Evolutionary conservation across 179 eudicot genomes (phyloP), one percentile per base, ranked within the genome.

Genomic region (Camellia oleifera): DNA sequence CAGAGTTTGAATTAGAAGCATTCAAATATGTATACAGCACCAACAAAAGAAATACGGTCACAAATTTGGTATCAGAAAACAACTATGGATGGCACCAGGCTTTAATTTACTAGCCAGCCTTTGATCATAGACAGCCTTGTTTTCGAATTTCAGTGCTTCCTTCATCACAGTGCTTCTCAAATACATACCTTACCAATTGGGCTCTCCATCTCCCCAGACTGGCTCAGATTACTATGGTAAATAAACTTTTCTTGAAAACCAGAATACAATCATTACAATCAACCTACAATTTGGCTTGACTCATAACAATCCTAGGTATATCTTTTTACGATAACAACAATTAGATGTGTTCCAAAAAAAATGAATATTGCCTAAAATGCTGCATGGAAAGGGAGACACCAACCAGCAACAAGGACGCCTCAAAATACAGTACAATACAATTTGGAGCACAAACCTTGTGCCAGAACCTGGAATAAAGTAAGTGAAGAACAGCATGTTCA

Each of bases 401-500:
- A 82, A 4, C 14, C 60, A 77, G 65, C 42, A 50, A 66, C 12
- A 11, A 71, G 40, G 26, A 56, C 9, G 58, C 57, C 64, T 32
- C 10, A 6, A 53, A 3, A 23, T 58, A 15, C 72, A 71, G 60
- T 45, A 70, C 45, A 76, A 54, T 48, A 18, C 14, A 26, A 73
- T 53, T 26, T 69, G 58, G 72, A 77, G 68, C 20, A 80, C 85
- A 72, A 70, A 94, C 99, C 99, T 97, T 97, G 91, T 97, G 99
- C 99, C 99, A 97, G 87, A 97, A 97, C 84, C 99, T 88, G 23
- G 99, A 89, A 87, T 97, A 97, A 67, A 97, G 97, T 65, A 97
- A 90, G 85, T 97, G 98, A 86, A 97, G 97, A 84, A 97, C 99
- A 69, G 99, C 98, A 90, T 97, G 99, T 86, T 97, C 98, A 83